Conservation (phyloP, 768 basidiomycete genomes). For the Suillus subaureus region DNA sequence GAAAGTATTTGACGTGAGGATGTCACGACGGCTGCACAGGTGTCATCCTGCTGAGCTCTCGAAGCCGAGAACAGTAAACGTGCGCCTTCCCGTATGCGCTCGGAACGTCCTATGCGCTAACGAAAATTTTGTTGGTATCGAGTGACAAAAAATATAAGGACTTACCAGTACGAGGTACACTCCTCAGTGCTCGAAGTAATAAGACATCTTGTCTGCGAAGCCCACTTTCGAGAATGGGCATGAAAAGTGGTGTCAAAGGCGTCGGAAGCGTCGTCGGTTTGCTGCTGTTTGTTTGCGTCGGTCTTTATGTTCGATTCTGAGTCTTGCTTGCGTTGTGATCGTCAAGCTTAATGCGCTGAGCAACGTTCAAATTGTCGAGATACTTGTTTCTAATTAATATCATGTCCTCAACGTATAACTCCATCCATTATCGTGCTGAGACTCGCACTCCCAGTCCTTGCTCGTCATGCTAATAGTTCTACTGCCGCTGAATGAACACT, state of each 20-base stretch:
- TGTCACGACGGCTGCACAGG: constrained; percentile 85
- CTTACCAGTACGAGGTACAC: background rate
- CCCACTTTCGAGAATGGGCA: constrained; percentile 4
- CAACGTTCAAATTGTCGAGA: background rate
- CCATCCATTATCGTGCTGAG: background rate
- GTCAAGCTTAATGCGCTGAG: background rate
- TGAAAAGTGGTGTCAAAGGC: background rate
- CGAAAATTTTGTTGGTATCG: no score
- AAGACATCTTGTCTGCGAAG: constrained; percentile 3
- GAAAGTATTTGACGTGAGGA: constrained; percentile 71
- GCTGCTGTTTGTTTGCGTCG: background rate
- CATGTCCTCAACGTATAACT: background rate
- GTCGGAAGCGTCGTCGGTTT: constrained; percentile 3
- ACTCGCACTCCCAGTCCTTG: background rate
- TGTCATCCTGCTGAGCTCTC: constrained; percentile 95
- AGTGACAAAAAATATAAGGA: background rate
- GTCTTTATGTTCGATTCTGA: no score
- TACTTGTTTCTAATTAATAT: background rate
- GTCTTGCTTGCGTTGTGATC: no score
- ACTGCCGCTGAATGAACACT: constrained; percentile 26
- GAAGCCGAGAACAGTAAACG: constrained; percentile 70
- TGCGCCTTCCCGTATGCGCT: constrained; percentile 10
- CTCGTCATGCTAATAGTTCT: constrained; percentile 18
- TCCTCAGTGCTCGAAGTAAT: background rate
- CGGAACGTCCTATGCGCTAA: background rate